Evolutionary conservation across 345 rosid species (phyloP), one percentile per base, ranked within the genome.

Genomic region (Hibiscus trionum): DNA sequence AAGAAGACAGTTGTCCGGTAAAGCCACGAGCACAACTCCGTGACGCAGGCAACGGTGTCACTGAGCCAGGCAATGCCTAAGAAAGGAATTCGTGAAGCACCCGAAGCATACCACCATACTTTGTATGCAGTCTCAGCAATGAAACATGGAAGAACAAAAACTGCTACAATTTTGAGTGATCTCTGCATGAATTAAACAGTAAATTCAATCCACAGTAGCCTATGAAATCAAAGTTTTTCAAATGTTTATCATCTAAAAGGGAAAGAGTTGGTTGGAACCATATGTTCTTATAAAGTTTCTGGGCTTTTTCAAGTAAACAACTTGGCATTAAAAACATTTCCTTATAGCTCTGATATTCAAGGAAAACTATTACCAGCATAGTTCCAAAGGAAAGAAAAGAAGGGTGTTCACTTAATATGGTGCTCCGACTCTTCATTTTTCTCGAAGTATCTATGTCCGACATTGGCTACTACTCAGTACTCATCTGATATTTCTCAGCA

Each of bases 51-150:
- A 0, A 94, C 88, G 1, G 82, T 55, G 73, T 92, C 97, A n/a
- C 99, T 92, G 42, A 89, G 75, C 86, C 84, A 68, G 29, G 86
- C 93, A 14, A 87, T 89, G 31, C 97, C 97, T 14, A 90, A 71
- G 83, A 91, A 94, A 1, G 99, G 99, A 68, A 91, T 94, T 72
- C 84, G 90, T 52, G 97, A 88, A 77, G 92, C 95, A 5, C 97
- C 97, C 12, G 99, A 91, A 0, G 96, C 92, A 64, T 94, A 91
- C 98, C 97, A 91, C 99, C 99, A 95, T 78, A 92, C 88, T 78
- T 92, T 91, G 82, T 95, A 95, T 12, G 92, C 87, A 27, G 82
- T 78, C 78, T 90, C 96, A 10, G 86, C 90, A 65, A 86, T 3
- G 73, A 92, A 86, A 72, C 97, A 91, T 16, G 97, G 97, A 4